Evolutionary conservation across 495 filamentous ascomycete species (phyloP).

Genomic region (Thermochaetoides thermophila): DNA sequence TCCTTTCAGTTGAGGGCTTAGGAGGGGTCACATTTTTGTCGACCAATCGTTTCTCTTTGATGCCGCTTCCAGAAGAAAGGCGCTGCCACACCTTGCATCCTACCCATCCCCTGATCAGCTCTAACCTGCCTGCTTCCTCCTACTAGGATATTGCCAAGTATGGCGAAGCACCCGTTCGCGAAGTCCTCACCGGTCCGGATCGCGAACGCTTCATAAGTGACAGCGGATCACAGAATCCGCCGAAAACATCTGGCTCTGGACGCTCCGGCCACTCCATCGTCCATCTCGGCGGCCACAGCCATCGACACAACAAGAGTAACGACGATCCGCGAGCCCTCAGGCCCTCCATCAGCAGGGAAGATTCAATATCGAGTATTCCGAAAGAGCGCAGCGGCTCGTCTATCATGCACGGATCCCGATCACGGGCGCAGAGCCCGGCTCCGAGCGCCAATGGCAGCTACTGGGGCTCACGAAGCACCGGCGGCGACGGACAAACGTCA

Average conservation of each 20-base stretch:
- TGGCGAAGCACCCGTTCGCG: slow-evolving; percentile 68
- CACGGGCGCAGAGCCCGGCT: slow-evolving; percentile 60
- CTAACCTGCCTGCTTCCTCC: slow-evolving; percentile 5
- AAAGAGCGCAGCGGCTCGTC: slow-evolving; percentile 32
- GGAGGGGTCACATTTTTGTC: too few species aligned
- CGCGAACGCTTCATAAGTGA: slow-evolving; percentile 45
- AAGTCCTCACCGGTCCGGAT: slow-evolving; percentile 55
- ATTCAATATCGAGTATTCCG: slow-evolving; percentile 41
- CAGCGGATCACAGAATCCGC: slow-evolving; percentile 22
- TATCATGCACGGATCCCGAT: slow-evolving; percentile 21
- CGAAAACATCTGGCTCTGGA: slow-evolving; percentile 37
- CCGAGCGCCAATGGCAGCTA: slow-evolving; percentile 48
- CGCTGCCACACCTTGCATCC: too few species aligned
- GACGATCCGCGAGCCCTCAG: slow-evolving; percentile 52
- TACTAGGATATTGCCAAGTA: slow-evolving; percentile 66
- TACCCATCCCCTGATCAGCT: not conserved
- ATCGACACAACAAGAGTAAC: slow-evolving; percentile 61
- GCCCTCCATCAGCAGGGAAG: slow-evolving; percentile 55
- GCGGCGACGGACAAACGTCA: slow-evolving; percentile 41
- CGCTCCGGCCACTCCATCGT: slow-evolving; percentile 37
- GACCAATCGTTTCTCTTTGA: slow-evolving; percentile 1
- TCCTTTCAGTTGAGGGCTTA: too few species aligned
- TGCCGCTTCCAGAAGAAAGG: too few species aligned
- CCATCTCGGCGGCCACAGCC: slow-evolving; percentile 48
- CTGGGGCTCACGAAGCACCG: slow-evolving; percentile 31